A percentile compares a stretch with the other conserved stretches of the same genome.
phyloP scores from a whole-genome alignment of 1,284 basidiomycete species.

The Cutaneotrichosporon sp. region DNA sequence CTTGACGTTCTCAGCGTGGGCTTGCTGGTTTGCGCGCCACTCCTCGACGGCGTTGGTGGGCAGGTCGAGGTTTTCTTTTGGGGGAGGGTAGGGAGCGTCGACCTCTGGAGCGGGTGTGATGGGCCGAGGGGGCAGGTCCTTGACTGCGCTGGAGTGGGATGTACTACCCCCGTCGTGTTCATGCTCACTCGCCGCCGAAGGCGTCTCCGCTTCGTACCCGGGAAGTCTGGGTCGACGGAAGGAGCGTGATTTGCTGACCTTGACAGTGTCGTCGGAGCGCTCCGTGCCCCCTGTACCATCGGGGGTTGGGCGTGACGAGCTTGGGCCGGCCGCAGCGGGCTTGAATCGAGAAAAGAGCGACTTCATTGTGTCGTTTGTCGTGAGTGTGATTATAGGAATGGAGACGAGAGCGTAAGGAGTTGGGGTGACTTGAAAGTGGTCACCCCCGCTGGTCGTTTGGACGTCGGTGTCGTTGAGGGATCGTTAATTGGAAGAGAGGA shows the following conservation, averaged over 20 bases:
- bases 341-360: constrained; percentile 32
- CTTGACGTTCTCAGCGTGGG: constrained; percentile 15
- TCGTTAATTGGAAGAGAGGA: no score
- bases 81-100: not conserved
- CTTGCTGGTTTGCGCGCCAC: not conserved
- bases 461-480: not conserved
- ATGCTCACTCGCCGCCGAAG: not conserved
- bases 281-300: not conserved
- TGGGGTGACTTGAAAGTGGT: constrained; percentile 2
- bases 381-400: not conserved
- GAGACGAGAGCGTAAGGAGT: not conserved
- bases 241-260: not conserved
- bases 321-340: constrained; percentile 5
- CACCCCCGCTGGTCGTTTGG: not conserved
- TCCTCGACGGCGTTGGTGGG: not conserved
- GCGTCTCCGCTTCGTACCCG: not conserved
- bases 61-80: not conserved
- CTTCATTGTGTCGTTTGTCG: constrained; percentile 24
- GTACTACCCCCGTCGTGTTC: not conserved
- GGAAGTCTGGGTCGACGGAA: not conserved
- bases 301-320: constrained; percentile 4
- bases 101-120: not conserved
- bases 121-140: constrained; percentile 3
- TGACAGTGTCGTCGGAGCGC: constrained; percentile 13
- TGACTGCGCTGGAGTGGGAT: not conserved